Conservation (phyloP, 129 eudicot genomes). For the carrot (Daucus carota) region DNA sequence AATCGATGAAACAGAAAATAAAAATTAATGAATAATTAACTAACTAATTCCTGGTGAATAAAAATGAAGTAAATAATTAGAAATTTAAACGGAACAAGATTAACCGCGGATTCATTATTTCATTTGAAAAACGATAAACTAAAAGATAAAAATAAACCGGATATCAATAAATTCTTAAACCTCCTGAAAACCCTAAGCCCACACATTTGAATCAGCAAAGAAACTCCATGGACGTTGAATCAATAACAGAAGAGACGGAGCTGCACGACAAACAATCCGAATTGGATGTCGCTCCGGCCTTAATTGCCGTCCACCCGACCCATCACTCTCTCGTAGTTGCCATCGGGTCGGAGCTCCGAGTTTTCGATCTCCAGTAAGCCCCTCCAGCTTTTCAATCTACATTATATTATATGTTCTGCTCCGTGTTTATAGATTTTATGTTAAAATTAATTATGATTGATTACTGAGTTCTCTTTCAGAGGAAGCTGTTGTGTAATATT, state of each 20-base stretch:
- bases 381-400: too few species aligned
- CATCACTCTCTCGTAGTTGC: constrained; percentile 63
- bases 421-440: not conserved
- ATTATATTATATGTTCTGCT: not conserved
- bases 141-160: too few species aligned
- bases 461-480: too few species aligned
- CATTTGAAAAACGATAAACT: too few species aligned
- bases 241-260: constrained; percentile 36
- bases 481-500: constrained; percentile 40
- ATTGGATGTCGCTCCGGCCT: constrained; percentile 87
- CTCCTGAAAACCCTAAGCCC: constrained; percentile 41
- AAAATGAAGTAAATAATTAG: too few species aligned
- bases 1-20: too few species aligned
- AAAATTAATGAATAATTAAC: too few species aligned
- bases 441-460: too few species aligned
- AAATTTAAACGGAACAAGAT: too few species aligned
- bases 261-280: constrained; percentile 33
- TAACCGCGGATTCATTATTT: too few species aligned
- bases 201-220: not conserved
- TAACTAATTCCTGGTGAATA: too few species aligned
- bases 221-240: constrained; percentile 42
- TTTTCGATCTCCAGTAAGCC: constrained; percentile 70
- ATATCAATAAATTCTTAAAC: too few species aligned
- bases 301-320: constrained; percentile 73
- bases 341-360: constrained; percentile 81